A percentile compares a stretch with the other conserved stretches of the same genome.
These are phyloP conservation scores for Ascochyta rabiei DNA, from an alignment of 2,329 filamentous ascomycete species.

Conservation along the genomic window DNA sequence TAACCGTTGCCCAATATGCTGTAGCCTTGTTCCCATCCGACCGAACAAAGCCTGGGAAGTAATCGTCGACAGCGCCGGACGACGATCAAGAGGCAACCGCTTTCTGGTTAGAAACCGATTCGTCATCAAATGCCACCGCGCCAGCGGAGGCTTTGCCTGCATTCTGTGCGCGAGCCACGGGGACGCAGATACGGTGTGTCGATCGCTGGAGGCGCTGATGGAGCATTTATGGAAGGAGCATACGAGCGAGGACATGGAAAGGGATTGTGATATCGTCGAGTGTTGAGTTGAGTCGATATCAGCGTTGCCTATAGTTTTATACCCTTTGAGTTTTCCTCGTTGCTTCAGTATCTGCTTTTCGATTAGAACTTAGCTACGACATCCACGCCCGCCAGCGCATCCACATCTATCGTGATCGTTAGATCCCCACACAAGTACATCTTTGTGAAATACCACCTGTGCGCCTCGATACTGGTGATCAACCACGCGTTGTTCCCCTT, in stretches of 20 bases:
- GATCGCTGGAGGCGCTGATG: slow-evolving; percentile 31
- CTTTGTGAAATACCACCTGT: slow-evolving; percentile 45
- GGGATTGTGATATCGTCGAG: slow-evolving; percentile 36
- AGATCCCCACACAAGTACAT: slow-evolving; percentile 30
- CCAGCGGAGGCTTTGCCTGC: slow-evolving; percentile 38
- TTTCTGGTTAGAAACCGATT: slow-evolving; percentile 40
- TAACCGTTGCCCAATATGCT: slow-evolving; percentile 39
- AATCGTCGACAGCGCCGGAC: slow-evolving; percentile 15
- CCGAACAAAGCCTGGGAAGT: slow-evolving; percentile 42
- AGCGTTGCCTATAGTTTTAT: no score
- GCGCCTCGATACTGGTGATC: slow-evolving; percentile 37
- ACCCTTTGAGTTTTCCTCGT: no score
- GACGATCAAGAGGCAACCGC: slow-evolving; percentile 14
- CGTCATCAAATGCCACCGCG: slow-evolving; percentile 41
- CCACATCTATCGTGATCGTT: slow-evolving; percentile 15
- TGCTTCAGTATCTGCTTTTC: no score
- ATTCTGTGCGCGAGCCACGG: slow-evolving; percentile 34
- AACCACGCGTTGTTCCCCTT: slow-evolving; percentile 41
- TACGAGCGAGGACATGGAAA: slow-evolving; percentile 32
- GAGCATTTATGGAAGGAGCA: slow-evolving; percentile 46
- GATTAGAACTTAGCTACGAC: slow-evolving; percentile 20
- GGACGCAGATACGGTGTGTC: slow-evolving; percentile 38
- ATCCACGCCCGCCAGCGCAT: slow-evolving; percentile 20
- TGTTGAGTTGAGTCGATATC: not conserved
- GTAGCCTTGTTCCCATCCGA: slow-evolving; percentile 24